Evolutionary conservation across 2,329 filamentous ascomycete genomes (phyloP).

Genomic region (Monilinia fructicola): DNA sequence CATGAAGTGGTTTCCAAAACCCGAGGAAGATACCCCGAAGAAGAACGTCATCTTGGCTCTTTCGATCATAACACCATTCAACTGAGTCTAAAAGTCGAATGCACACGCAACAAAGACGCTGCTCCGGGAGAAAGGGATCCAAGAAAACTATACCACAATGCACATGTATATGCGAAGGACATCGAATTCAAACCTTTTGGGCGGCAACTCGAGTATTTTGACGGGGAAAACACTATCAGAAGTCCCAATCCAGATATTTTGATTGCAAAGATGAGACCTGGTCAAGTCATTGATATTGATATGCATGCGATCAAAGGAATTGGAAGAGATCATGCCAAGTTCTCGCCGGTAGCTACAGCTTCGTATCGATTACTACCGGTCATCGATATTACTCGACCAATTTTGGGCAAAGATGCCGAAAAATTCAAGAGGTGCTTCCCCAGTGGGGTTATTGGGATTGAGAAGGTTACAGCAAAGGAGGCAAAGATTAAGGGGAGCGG

Average conservation of each 20-base stretch:
- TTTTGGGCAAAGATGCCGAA: conserved; percentile 79
- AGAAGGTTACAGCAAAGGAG: conserved; percentile 68
- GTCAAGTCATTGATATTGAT: conserved; percentile 80
- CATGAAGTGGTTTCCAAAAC: conserved; percentile 79
- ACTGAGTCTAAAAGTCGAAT: conserved; percentile 74
- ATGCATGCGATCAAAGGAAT: conserved; percentile 96
- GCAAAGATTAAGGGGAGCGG: conserved; percentile 58
- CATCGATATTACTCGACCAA: conserved; percentile 80
- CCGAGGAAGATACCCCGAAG: conserved; percentile 59
- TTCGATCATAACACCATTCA: conserved; percentile 86
- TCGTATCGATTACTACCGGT: conserved; percentile 87
- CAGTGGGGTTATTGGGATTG: conserved; percentile 78
- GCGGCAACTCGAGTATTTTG: conserved; percentile 68
- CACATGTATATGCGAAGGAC: conserved; percentile 77
- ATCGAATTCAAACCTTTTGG: conserved; percentile 76
- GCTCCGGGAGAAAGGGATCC: conserved; percentile 75
- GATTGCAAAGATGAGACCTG: conserved; percentile 88
- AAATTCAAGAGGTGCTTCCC: conserved; percentile 93
- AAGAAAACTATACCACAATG: conserved; percentile 78
- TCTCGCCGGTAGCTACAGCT: conserved; percentile 92
- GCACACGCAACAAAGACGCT: conserved; percentile 75
- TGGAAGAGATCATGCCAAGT: conserved; percentile 93
- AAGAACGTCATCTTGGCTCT: conserved; percentile 52
- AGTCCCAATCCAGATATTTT: conserved; percentile 90
- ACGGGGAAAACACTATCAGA: conserved; percentile 64